A percentile compares a stretch with the other conserved stretches of the same genome.
Conservation (phyloP, 2,329 filamentous ascomycete species). For the Fusarium musae region DNA sequence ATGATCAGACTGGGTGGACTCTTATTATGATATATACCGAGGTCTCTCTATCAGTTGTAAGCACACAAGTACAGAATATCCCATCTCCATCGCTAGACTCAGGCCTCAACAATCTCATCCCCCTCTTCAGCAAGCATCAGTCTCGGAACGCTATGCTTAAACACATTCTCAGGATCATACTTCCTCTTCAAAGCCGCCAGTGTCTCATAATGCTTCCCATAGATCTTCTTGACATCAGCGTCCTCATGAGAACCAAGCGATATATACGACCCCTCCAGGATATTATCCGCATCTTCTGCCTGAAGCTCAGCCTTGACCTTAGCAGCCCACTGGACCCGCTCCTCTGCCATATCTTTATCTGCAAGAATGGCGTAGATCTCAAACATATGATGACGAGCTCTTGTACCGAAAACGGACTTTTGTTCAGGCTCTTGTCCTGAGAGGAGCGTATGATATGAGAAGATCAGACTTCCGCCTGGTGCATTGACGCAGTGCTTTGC, state of each 20-base stretch:
- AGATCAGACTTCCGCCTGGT: background rate
- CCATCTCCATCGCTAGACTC: no score
- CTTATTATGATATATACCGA: no score
- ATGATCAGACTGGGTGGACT: no score
- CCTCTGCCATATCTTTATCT: background rate
- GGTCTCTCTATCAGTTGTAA: no score
- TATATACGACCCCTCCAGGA: constrained; percentile 5
- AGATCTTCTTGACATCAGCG: background rate
- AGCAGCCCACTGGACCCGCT: background rate
- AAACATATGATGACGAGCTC: constrained; percentile 2
- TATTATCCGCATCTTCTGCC: background rate
- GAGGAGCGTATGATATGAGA: background rate
- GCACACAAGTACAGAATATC: no score
- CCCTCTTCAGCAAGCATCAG: accelerated
- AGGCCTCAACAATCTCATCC: background rate
- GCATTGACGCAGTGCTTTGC: background rate
- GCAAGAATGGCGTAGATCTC: constrained; percentile 3
- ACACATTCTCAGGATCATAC: background rate
- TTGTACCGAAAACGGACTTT: background rate
- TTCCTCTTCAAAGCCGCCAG: background rate
- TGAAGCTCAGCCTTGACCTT: background rate
- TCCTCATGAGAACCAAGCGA: background rate
- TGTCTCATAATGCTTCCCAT: background rate
- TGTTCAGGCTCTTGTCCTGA: background rate
- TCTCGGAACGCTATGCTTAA: background rate